phyloP scores from a whole-genome alignment of 176 grass and related monocot genomes.

The Cenchrus purpureus region DNA sequence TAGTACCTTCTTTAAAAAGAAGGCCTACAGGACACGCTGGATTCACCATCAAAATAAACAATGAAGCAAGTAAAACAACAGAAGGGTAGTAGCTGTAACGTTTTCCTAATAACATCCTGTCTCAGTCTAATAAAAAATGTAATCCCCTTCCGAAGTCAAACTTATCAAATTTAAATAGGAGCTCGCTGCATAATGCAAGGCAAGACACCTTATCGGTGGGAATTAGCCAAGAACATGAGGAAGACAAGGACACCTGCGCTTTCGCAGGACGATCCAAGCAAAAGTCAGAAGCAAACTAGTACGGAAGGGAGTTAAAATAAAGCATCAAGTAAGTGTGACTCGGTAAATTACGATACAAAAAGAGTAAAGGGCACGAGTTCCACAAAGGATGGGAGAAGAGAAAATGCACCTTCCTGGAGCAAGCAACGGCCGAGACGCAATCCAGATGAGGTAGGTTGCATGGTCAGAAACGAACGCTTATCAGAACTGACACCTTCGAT shows the following conservation, averaged over 20 bases:
- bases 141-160: constrained; percentile 27
- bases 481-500: not conserved
- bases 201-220: constrained; percentile 1
- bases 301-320: not conserved
- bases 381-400: constrained; percentile 25
- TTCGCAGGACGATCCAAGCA: constrained; percentile 17
- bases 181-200: constrained; percentile 27
- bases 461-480: constrained; percentile 30
- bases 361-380: not conserved
- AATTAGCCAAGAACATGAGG: constrained; percentile 30
- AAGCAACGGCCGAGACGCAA: constrained; percentile 35
- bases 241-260: constrained; percentile 23
- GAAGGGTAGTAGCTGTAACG: not conserved
- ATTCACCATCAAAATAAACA: constrained; percentile 20
- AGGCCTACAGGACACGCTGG: constrained; percentile 13
- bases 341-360: constrained; percentile 20
- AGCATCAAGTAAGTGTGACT: constrained; percentile 33
- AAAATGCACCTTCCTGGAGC: constrained; percentile 37
- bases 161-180: constrained; percentile 29
- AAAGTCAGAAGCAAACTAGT: constrained; percentile 31
- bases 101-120: constrained; percentile 18
- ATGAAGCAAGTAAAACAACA: constrained; percentile 19
- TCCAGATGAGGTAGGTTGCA: constrained; percentile 29
- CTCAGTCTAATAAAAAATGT: constrained; percentile 32
- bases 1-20: constrained; percentile 46